phyloP scores from a whole-genome alignment of 257 asterid species.

The Nemophila menziesii region DNA sequence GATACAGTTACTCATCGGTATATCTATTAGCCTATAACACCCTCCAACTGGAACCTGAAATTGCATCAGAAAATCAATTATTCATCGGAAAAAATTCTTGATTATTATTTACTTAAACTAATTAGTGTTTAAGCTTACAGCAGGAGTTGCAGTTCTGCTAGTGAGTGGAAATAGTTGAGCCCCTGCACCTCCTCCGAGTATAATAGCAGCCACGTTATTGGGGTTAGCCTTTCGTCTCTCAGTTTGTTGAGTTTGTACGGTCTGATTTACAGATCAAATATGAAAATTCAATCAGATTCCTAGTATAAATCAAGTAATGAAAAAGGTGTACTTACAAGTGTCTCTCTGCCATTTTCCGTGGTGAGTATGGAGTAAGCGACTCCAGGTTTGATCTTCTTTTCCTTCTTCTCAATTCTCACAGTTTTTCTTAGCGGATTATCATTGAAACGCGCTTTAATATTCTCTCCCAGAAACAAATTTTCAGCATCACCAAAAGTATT shows the following conservation, averaged over 20 bases:
- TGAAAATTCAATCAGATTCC: constrained; percentile 1
- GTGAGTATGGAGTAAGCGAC: constrained; percentile 69
- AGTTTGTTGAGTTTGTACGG: constrained; percentile 30
- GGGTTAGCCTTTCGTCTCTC: constrained; percentile 67
- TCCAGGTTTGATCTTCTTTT: constrained; percentile 41
- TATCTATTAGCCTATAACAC: constrained; percentile 80
- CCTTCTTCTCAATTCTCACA: constrained; percentile 27
- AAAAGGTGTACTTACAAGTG: constrained; percentile 40
- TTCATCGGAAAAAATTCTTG: not conserved
- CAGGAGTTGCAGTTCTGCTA: constrained; percentile 81
- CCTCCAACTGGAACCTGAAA: constrained; percentile 90
- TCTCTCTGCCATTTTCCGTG: constrained; percentile 44
- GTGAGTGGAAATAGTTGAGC: constrained; percentile 81
- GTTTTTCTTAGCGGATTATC: constrained; percentile 25
- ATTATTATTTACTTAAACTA: too few relatives aligned
- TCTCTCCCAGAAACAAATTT: constrained; percentile 50
- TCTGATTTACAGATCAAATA: constrained; percentile 32
- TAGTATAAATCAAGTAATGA: too few relatives aligned
- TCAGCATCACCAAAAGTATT: constrained; percentile 28
- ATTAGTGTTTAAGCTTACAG: constrained; percentile 39
- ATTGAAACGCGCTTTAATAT: constrained; percentile 30
- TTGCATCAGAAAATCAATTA: constrained; percentile 8
- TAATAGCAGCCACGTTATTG: constrained; percentile 80
- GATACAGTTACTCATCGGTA: constrained; percentile 93
- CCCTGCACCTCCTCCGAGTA: constrained; percentile 93